Evolutionary conservation across 306 rosid species (phyloP).

Genomic region (Dryas alaskensis): DNA sequence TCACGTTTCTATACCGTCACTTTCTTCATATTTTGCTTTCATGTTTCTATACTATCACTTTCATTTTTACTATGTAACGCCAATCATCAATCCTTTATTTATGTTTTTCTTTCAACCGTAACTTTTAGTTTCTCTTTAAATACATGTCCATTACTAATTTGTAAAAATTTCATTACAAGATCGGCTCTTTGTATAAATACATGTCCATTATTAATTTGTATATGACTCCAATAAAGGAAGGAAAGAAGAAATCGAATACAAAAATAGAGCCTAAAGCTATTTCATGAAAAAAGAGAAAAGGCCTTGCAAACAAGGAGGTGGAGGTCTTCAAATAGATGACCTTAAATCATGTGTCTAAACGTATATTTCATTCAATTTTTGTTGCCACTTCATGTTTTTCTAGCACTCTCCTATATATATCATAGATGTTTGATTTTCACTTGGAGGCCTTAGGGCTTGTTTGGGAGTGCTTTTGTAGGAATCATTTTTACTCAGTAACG

Average conservation of each 20-base stretch:
- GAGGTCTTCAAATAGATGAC: conserved; percentile 27
- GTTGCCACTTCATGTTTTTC: not conserved
- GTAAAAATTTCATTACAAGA: too few species aligned
- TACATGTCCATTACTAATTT: not conserved
- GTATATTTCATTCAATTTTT: not conserved
- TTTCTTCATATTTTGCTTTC: too few species aligned
- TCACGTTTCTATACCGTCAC: too few species aligned
- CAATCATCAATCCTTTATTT: too few species aligned
- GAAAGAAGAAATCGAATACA: conserved; percentile 15
- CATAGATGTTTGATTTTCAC: not conserved
- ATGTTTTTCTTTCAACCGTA: not conserved
- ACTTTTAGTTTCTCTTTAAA: not conserved
- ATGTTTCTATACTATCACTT: too few species aligned
- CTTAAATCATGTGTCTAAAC: conserved; percentile 27
- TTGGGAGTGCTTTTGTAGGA: too few species aligned
- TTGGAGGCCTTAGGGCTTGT: not conserved
- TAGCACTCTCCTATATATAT: not conserved
- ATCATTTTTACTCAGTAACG: too few species aligned
- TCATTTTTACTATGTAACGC: too few species aligned
- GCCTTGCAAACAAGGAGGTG: conserved; percentile 26
- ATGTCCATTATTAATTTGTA: not conserved
- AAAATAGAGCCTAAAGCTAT: not conserved
- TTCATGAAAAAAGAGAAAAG: conserved; percentile 31
- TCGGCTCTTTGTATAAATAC: too few species aligned
- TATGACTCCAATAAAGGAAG: not conserved